Evolutionary conservation across 768 basidiomycete species (phyloP), one percentile per base, ranked within the genome.

Genomic region (Termitomyces sp.): DNA sequence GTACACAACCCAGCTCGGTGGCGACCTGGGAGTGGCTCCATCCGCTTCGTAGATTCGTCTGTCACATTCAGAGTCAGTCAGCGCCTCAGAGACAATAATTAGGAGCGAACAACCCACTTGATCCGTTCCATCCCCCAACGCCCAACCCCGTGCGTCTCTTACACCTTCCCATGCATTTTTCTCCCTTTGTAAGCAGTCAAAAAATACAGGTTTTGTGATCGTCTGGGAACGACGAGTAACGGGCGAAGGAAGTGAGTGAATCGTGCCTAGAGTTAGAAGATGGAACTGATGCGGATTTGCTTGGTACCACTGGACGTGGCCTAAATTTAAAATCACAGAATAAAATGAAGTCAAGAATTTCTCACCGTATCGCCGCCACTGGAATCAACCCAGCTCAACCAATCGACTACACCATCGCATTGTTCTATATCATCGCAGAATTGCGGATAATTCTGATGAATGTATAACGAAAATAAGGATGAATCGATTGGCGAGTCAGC

Each of bases 381-480:
- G 1, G 82, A 81, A 68, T 96, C 94, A 10, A 86, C 77, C 82
- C 84, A 88, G 64, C 92, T 94, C 61, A 95, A 72, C 76, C 85
- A 86, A 49, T 94, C 93, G 8, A 84, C 79, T 12, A 94, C 71
- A 3, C 80, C 83, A 4, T 82, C 83, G 65, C 86, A 87, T 56
- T 98, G 81, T 7, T 94, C 91, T 4, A 94, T 72, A 42, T 88
- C 84, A 46, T 81, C 77, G 69, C 92, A 95, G 69, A 92, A 98
- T 59, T 89, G 87, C 0, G 88, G 82, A 66, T 96, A 94, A 69
- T 97, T 98, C 72, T 98, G 95, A 66, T 99, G 97, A 9, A 96
- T 80, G 70, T 98, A 99, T 7, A 96, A 73, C 3, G 89, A 88
- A 63, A 95, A 90, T 1, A 98, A 77, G 1, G 92, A 92, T 1